Percentiles rank a stretch among this genome's conserved stretches.
Evolutionary conservation across 106 monocot genomes (phyloP).

Genomic region (Triglochin maritima): DNA sequence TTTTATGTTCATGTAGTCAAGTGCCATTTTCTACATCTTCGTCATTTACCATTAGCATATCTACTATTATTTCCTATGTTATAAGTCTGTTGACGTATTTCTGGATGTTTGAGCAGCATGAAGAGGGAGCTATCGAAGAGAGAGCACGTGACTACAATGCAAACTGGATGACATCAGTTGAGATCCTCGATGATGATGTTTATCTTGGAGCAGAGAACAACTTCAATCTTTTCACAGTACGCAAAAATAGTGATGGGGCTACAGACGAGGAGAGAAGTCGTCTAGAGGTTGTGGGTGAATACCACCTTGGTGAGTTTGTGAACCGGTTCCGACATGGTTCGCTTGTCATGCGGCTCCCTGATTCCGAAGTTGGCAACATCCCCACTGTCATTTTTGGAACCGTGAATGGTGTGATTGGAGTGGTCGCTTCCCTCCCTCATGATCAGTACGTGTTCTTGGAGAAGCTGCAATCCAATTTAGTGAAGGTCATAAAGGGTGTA

Average conservation of each 20-base stretch:
- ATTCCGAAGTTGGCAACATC: constrained; percentile 74
- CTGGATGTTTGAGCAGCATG: constrained; percentile 39
- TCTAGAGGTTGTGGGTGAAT: constrained; percentile 92
- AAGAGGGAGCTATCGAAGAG: constrained; percentile 95
- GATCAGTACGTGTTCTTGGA: constrained; percentile 82
- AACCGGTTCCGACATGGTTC: constrained; percentile 86
- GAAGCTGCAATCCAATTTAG: constrained; percentile 66
- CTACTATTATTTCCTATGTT: no score
- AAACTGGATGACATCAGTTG: constrained; percentile 97
- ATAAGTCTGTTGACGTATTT: neutral
- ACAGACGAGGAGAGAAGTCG: constrained; percentile 92
- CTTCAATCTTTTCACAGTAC: constrained; percentile 88
- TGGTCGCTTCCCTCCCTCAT: constrained; percentile 85
- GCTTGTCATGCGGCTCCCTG: constrained; percentile 96
- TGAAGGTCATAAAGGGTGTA: constrained; percentile 89
- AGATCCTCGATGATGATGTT: constrained; percentile 88
- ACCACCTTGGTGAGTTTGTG: constrained; percentile 85
- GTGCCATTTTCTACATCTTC: no score
- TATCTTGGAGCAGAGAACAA: constrained; percentile 96
- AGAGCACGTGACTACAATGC: constrained; percentile 84
- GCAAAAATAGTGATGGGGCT: constrained; percentile 83
- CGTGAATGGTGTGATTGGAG: constrained; percentile 87
- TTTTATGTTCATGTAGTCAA: no score
- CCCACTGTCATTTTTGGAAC: constrained; percentile 92
- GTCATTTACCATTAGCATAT: no score